Percentiles rank a stretch among this genome's conserved stretches.
Evolutionary conservation across 2,329 filamentous ascomycete species (phyloP).

Genomic region (Karstenula rhodostoma): DNA sequence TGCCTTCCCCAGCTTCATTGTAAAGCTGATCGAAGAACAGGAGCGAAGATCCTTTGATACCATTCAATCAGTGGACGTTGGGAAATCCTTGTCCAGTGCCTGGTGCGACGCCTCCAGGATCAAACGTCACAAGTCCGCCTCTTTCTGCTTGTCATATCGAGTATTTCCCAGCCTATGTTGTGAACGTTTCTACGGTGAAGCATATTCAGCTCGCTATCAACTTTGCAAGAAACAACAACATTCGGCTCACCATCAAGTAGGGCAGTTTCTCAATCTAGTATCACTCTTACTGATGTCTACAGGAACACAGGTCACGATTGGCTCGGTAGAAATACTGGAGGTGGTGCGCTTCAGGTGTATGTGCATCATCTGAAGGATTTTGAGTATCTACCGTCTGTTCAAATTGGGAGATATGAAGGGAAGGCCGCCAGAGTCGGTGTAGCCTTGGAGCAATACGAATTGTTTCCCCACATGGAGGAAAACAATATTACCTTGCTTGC

Average conservation of each 20-base stretch:
- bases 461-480: constrained; percentile 29
- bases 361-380: constrained; percentile 36
- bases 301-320: constrained; percentile 43
- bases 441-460: constrained; percentile 35
- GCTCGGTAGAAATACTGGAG: constrained; percentile 34
- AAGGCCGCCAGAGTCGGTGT: constrained; percentile 35
- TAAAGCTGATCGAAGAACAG: constrained; percentile 19
- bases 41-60: constrained; percentile 35
- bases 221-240: constrained; percentile 41
- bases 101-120: neutral
- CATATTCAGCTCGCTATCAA: constrained; percentile 40
- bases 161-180: constrained; percentile 34
- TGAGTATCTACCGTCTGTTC: constrained; percentile 30
- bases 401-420: constrained; percentile 34
- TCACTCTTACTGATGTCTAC: constrained; percentile 12
- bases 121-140: constrained; percentile 14
- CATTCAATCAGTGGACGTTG: constrained; percentile 30
- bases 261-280: neutral
- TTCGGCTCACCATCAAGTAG: constrained; percentile 42
- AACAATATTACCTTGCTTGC: constrained; percentile 32
- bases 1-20: neutral
- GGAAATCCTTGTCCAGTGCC: constrained; percentile 30
- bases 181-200: constrained; percentile 34
- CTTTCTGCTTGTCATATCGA: constrained; percentile 29
- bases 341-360: constrained; percentile 39